These are phyloP conservation scores for Nakazawaea wyomingensis DNA, from an alignment of 805 yeast genomes.

Conservation along the genomic window DNA sequence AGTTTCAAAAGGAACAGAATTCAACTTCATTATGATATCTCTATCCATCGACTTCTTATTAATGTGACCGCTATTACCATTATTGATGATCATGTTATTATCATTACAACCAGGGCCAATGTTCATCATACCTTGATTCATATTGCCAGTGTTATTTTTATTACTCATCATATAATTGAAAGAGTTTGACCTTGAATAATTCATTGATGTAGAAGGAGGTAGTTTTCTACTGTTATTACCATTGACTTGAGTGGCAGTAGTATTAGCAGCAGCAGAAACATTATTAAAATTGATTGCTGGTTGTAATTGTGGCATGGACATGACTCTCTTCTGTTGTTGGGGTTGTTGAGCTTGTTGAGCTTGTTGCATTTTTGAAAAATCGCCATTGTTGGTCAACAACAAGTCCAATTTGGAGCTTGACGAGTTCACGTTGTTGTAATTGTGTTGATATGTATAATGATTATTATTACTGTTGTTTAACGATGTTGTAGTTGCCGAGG, in stretches of 20 bases:
- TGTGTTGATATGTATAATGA: constrained; percentile 1
- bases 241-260: background rate
- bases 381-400: background rate
- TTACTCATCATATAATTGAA: background rate
- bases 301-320: constrained; percentile 15
- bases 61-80: background rate
- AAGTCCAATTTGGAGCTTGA: constrained; percentile 4
- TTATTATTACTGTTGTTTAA: background rate
- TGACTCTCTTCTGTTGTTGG: constrained; percentile 11
- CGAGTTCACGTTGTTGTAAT: background rate
- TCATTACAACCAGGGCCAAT: too few species aligned
- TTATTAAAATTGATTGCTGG: constrained; percentile 12
- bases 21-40: constrained; percentile 12
- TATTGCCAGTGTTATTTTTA: background rate
- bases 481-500: background rate
- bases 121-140: too few species aligned
- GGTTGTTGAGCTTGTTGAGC: constrained; percentile 5
- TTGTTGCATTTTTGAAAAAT: background rate
- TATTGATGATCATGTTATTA: background rate
- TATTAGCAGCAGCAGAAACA: background rate
- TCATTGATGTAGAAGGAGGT: background rate
- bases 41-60: constrained; percentile 9
- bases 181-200: constrained; percentile 1
- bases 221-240: background rate
- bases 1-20: constrained; percentile 14